Evolutionary conservation across 352 stramenopile species (phyloP).

Genomic region (Phytophthora idaei): DNA sequence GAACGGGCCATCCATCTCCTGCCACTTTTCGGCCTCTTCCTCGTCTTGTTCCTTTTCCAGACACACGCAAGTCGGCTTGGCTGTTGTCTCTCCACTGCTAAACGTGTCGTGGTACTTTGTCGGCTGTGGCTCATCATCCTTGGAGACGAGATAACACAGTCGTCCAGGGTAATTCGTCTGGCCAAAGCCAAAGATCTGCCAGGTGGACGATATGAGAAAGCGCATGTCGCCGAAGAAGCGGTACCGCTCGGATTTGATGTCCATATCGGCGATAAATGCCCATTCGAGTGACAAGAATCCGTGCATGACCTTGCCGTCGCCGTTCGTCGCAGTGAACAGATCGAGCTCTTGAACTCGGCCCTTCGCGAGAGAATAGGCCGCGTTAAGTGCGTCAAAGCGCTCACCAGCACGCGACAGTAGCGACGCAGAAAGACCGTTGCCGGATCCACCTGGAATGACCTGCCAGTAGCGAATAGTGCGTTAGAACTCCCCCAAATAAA

Average conservation of each 20-base stretch:
- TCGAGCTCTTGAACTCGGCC: slow-evolving; percentile 68
- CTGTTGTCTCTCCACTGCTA: slow-evolving; percentile 11
- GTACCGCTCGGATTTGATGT: slow-evolving; percentile 72
- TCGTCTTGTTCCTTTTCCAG: slow-evolving; percentile 22
- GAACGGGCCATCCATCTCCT: slow-evolving; percentile 53
- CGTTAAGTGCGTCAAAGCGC: slow-evolving; percentile 54
- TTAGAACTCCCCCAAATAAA: not conserved
- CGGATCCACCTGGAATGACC: slow-evolving; percentile 58
- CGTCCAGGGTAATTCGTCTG: slow-evolving; percentile 45
- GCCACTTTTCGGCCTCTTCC: slow-evolving; percentile 32
- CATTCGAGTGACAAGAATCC: slow-evolving; percentile 88
- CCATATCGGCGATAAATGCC: slow-evolving; percentile 82
- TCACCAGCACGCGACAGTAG: slow-evolving; percentile 60
- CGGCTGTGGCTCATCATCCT: slow-evolving; percentile 33
- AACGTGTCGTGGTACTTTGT: slow-evolving; percentile 45
- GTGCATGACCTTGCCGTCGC: slow-evolving; percentile 58
- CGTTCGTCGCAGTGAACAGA: slow-evolving; percentile 56
- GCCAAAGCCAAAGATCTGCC: slow-evolving; percentile 49
- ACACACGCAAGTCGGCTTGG: slow-evolving; percentile 31
- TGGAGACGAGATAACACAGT: slow-evolving; percentile 45
- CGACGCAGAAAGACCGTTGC: slow-evolving; percentile 70
- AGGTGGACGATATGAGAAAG: slow-evolving; percentile 50
- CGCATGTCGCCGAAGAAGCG: slow-evolving; percentile 62
- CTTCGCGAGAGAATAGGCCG: slow-evolving; percentile 70
- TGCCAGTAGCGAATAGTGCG: slow-evolving; percentile 11